phyloP scores from a whole-genome alignment of 805 yeast species.

The Dipodascopsis uninucleata region DNA sequence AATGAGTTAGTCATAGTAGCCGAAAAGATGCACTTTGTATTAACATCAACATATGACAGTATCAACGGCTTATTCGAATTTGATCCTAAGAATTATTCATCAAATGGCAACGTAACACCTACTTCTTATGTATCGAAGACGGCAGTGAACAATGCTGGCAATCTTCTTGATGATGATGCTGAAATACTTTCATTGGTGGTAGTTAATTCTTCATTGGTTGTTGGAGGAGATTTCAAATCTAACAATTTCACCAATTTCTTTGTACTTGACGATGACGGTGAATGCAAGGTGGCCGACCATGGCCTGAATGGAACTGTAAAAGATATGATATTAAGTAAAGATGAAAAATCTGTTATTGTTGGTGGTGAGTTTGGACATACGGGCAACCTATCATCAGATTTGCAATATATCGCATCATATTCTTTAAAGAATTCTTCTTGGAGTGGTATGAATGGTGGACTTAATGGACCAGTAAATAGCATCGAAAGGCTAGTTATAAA shows the following conservation, averaged over 20 bases:
- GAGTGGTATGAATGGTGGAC: constrained; percentile 23
- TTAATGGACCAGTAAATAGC: constrained; percentile 25
- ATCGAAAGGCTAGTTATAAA: constrained; percentile 10
- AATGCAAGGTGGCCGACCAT: constrained; percentile 33
- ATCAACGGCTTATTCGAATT: constrained; percentile 84
- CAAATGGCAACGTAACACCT: constrained; percentile 33
- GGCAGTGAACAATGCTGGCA: constrained; percentile 41
- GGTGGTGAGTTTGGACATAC: constrained; percentile 48
- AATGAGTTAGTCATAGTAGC: constrained; percentile 28
- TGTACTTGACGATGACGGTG: constrained; percentile 27
- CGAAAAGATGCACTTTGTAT: constrained; percentile 16
- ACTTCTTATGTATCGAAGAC: constrained; percentile 49
- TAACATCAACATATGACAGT: constrained; percentile 34
- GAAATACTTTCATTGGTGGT: constrained; percentile 38
- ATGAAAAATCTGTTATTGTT: constrained; percentile 39
- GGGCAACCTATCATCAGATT: constrained; percentile 29
- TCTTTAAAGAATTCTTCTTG: constrained; percentile 11
- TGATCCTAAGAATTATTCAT: constrained; percentile 61
- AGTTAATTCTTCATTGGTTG: constrained; percentile 38
- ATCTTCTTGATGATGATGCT: constrained; percentile 41
- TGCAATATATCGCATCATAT: constrained; percentile 19
- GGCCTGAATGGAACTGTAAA: constrained; percentile 43
- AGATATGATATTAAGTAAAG: constrained; percentile 35
- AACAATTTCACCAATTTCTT: constrained; percentile 45
- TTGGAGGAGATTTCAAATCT: no score